phyloP scores from a whole-genome alignment of 441 rosid species.

The Breynia disticha region DNA sequence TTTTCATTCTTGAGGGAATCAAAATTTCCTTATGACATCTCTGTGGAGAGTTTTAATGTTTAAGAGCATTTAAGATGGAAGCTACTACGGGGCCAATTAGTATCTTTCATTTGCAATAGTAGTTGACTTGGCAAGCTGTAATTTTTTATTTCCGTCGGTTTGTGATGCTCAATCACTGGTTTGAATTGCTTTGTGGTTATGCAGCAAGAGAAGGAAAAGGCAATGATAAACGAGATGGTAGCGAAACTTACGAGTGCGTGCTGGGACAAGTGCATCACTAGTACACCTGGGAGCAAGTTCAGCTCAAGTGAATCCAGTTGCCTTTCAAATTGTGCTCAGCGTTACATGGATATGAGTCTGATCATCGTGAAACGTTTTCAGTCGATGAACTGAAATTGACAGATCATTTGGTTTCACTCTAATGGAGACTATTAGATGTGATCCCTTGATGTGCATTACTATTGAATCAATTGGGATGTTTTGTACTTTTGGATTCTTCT shows the following conservation, averaged over 20 bases:
- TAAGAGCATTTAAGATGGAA: too few relatives aligned
- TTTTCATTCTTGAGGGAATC: too few relatives aligned
- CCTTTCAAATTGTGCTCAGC: constrained; percentile 63
- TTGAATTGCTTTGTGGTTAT: constrained; percentile 16
- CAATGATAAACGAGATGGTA: constrained; percentile 69
- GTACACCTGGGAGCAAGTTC: constrained; percentile 82
- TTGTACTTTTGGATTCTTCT: too few relatives aligned
- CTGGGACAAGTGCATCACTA: constrained; percentile 86
- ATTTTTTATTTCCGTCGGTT: neutral
- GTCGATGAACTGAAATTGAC: constrained; percentile 47
- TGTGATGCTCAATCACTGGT: constrained; percentile 1
- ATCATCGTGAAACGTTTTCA: constrained; percentile 76
- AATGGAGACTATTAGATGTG: too few relatives aligned
- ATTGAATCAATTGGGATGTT: too few relatives aligned
- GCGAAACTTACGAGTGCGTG: constrained; percentile 71
- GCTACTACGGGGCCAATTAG: too few relatives aligned
- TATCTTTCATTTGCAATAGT: neutral
- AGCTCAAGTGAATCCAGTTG: constrained; percentile 79
- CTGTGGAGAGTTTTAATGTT: too few relatives aligned
- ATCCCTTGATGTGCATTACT: too few relatives aligned
- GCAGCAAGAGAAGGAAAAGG: constrained; percentile 85
- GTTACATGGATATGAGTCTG: constrained; percentile 69
- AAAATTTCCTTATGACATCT: too few relatives aligned
- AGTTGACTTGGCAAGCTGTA: neutral
- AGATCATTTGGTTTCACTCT: neutral